Percentiles rank a stretch among this genome's conserved stretches.
phyloP scores from a whole-genome alignment of 2,329 filamentous ascomycete genomes.

The Colletotrichum sp. region DNA sequence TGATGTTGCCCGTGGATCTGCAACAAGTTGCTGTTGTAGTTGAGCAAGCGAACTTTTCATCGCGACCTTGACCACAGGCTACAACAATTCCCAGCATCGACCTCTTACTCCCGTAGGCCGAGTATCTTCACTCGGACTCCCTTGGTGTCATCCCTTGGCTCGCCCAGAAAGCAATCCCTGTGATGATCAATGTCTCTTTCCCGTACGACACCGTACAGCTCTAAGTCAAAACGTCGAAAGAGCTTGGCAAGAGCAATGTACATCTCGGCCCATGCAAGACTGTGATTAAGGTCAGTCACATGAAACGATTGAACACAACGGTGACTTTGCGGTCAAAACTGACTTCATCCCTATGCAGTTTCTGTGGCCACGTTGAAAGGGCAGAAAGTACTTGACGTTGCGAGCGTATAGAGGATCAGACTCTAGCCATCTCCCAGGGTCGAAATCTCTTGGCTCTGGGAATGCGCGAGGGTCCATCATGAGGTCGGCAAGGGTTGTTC shows the following conservation, averaged over 20 bases:
- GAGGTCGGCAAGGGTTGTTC: neutral
- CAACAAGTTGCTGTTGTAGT: neutral
- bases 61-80: neutral
- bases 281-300: neutral
- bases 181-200: constrained; percentile 3
- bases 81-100: neutral
- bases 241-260: constrained; percentile 1
- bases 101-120: neutral
- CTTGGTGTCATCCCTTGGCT: neutral
- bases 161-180: neutral
- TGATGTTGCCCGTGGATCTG: neutral
- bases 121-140: neutral
- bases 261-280: neutral
- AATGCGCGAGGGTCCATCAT: neutral
- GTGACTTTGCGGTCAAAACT: neutral
- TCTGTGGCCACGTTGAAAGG: neutral
- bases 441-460: neutral
- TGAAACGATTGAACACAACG: neutral
- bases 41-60: neutral
- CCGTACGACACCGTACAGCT: constrained; percentile 24
- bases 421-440: neutral
- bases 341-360: neutral
- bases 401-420: neutral
- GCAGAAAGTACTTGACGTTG: neutral
- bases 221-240: constrained; percentile 19